Base-by-base conservation (phyloP, 2,329 filamentous ascomycete species). In the Talaromyces sp. region DNA sequence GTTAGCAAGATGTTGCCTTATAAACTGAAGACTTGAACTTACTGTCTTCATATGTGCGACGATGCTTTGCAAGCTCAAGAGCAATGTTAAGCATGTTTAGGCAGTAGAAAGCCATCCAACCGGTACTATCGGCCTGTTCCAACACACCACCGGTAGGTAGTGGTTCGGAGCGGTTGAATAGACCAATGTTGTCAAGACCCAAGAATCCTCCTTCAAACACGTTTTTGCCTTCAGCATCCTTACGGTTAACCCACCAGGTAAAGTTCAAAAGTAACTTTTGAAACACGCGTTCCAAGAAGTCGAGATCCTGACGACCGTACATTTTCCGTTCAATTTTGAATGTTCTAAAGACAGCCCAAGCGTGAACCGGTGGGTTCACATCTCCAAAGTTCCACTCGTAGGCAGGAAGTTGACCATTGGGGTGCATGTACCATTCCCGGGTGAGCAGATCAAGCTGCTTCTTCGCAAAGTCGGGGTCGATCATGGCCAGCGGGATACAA, bases 291-390 rank as follows among this genome's bases (percentile, higher is more conserved):
- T 97, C 93, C 10, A 97, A 83, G 76, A 97, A 97, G 75, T 97
- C 94, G 32, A 97, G 81, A 72, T 97, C 93, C 71, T 97, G 91
- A 35, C 91, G 87, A 46, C 93, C 94, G 69, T 97, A 97, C 81
- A 97, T 86, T 79, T 97, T 97, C 66, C 94, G 88, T 80, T 97
- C 93, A 65, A 97, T 97, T 78, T 97, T 97, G 86, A 97, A 97
- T 0, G 90, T 91, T 60, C 94, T 85, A 81, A 97, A 97, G 0
- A 91, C 91, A 1, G 93, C 88, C 93, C 93, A 97, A 0, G 93
- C 94, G 73, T 97, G 93, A 1, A 97, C 93, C 0, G 93, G 93
- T 27, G 93, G 93, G 68, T 97, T 97, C 64, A 97, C 93, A 69
- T 97, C 94, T 58, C 92, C 88, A 77, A 97, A 97, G 72, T 97